Percentiles rank a stretch among this genome's conserved stretches.
Conservation (phyloP, 768 basidiomycete species). For the Lactarius pseudohatsudake region DNA sequence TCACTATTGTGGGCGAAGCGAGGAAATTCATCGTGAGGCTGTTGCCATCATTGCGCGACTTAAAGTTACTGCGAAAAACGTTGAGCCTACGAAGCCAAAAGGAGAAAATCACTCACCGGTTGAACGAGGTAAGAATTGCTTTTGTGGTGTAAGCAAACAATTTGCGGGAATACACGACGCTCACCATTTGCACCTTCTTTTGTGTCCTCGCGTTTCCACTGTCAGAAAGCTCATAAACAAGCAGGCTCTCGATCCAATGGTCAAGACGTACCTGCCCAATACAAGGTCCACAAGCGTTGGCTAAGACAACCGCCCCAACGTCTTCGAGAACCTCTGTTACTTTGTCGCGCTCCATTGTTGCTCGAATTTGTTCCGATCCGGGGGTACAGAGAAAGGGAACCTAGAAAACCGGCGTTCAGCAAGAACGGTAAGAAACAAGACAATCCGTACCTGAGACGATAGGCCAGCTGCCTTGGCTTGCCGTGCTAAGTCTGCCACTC, state of each 20-base stretch:
- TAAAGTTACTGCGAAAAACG: conserved; percentile 59
- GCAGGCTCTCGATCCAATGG: conserved; percentile 12
- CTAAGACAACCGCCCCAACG: conserved; percentile 92
- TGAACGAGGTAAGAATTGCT: conserved; percentile 98
- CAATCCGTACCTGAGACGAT: conserved; percentile 55
- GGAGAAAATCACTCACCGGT: conserved; percentile 52
- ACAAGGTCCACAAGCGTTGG: conserved; percentile 98
- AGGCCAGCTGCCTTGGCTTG: conserved; percentile 88
- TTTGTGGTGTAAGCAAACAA: conserved; percentile 16
- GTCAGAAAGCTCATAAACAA: conserved; percentile 2
- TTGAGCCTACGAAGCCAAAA: neutral
- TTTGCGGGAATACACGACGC: conserved; percentile 27
- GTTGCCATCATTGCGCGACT: conserved; percentile 97
- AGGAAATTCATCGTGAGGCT: conserved; percentile 95
- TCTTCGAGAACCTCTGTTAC: conserved; percentile 78
- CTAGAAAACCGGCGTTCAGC: conserved; percentile 35
- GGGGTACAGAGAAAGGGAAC: conserved; percentile 88
- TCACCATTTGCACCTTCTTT: conserved; percentile 88
- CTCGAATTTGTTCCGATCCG: conserved; percentile 94
- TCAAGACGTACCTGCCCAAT: conserved; percentile 75
- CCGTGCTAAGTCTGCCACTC: conserved; percentile 85
- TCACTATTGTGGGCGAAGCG: conserved; percentile 94
- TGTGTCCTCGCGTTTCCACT: conserved; percentile 94
- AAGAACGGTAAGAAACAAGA: neutral
- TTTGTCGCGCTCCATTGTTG: conserved; percentile 94